Conservation (phyloP, 1,284 basidiomycete genomes). For the Entoloma clypeatum region DNA sequence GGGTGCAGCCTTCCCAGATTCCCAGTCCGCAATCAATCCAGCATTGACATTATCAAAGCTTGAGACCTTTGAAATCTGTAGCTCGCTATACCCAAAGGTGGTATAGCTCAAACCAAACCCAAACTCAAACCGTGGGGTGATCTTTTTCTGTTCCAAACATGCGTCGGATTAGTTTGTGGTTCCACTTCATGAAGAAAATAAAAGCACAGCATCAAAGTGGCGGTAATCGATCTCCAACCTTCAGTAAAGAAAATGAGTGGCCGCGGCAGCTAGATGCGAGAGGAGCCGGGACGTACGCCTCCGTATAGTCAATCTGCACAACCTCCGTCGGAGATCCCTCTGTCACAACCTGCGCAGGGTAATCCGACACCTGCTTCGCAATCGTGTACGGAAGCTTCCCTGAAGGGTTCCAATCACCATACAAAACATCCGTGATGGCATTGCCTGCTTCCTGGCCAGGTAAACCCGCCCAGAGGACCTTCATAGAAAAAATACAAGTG, state of each 20-base stretch:
- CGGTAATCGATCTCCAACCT: conserved; percentile 70
- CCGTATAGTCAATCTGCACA: conserved; percentile 59
- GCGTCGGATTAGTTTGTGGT: neutral
- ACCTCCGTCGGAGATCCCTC: conserved; percentile 38
- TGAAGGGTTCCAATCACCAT: conserved; percentile 68
- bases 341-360: conserved; percentile 56
- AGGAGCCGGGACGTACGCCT: too few species aligned
- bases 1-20: conserved; percentile 44
- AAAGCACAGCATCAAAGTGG: conserved; percentile 65
- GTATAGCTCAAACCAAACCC: conserved; percentile 87
- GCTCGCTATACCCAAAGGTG: conserved; percentile 61
- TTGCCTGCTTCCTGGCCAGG: conserved; percentile 80
- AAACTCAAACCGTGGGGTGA: conserved; percentile 69
- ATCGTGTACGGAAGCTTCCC: conserved; percentile 82
- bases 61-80: conserved; percentile 42
- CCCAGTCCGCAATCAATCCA: conserved; percentile 49
- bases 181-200: neutral
- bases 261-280: too few species aligned
- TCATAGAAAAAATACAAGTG: neutral
- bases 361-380: conserved; percentile 65
- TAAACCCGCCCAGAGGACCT: conserved; percentile 63
- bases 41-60: conserved; percentile 32
- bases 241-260: neutral
- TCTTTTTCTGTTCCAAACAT: conserved; percentile 36
- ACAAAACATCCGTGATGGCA: conserved; percentile 69